Conservation (phyloP, 2,329 filamentous ascomycete species). For the Fusarium nematophilum region DNA sequence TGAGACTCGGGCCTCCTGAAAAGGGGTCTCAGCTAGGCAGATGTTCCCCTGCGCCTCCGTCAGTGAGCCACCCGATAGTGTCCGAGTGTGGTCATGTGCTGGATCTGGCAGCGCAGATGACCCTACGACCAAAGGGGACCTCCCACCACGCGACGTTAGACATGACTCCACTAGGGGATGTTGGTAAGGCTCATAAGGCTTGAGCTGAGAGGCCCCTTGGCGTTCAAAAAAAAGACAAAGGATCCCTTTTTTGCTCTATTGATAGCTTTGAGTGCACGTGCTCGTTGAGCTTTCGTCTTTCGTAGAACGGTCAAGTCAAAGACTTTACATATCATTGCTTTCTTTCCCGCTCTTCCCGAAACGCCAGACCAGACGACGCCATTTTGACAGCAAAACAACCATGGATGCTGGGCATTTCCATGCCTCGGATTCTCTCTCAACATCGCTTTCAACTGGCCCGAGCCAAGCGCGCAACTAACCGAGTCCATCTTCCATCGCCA, state of each 20-base stretch:
- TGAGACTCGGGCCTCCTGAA: slow-evolving; percentile 9
- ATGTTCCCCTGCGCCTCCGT: slow-evolving; percentile 37
- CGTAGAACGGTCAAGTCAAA: slow-evolving; percentile 38
- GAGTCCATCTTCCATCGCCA: not conserved
- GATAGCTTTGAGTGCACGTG: slow-evolving; percentile 32
- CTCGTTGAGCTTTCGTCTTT: slow-evolving; percentile 41
- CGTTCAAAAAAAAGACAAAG: slow-evolving; percentile 2
- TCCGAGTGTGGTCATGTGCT: slow-evolving; percentile 38
- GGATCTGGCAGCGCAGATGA: slow-evolving; percentile 31
- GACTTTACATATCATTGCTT: slow-evolving; percentile 46
- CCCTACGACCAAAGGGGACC: slow-evolving; percentile 17
- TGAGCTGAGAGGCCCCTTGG: not conserved
- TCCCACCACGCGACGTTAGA: slow-evolving; percentile 35
- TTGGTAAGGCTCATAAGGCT: not conserved
- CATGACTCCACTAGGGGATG: not conserved
- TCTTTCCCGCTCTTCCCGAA: slow-evolving; percentile 46
- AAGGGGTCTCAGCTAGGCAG: slow-evolving; percentile 36
- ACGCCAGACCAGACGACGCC: slow-evolving; percentile 49
- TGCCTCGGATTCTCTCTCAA: slow-evolving; percentile 18
- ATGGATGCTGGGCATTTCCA: slow-evolving; percentile 34
- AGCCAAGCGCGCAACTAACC: slow-evolving; percentile 3
- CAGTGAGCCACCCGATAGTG: slow-evolving; percentile 21
- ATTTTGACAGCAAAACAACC: slow-evolving; percentile 37
- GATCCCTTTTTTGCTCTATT: slow-evolving; percentile 37
- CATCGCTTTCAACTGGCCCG: not conserved